phyloP scores from a whole-genome alignment of 164 flowering plant species.

The Tetracentron sinense region DNA sequence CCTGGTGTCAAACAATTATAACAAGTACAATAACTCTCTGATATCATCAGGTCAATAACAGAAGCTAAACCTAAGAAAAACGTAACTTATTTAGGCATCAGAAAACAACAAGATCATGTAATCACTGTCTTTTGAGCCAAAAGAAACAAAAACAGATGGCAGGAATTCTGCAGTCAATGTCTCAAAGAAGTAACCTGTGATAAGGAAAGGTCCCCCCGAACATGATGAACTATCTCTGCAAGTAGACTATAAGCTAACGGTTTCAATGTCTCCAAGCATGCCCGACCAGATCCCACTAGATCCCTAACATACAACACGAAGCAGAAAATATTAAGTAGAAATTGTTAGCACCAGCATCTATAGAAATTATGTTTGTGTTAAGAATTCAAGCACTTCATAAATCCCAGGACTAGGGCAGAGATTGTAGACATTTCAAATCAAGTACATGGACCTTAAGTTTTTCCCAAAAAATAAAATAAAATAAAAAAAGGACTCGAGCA shows the following conservation, averaged over 20 bases:
- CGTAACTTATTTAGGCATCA: too few species aligned
- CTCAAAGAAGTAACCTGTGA: constrained; percentile 58
- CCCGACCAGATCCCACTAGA: constrained; percentile 91
- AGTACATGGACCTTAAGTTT: too few species aligned
- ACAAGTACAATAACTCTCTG: too few species aligned
- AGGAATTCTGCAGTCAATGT: background rate
- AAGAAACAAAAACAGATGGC: background rate
- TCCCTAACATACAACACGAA: constrained; percentile 47
- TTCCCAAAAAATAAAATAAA: too few species aligned
- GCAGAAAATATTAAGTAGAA: background rate
- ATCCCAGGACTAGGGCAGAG: too few species aligned
- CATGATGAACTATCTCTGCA: constrained; percentile 98
- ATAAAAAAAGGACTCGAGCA: too few species aligned
- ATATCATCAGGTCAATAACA: too few species aligned
- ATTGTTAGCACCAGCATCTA: background rate
- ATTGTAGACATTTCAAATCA: too few species aligned
- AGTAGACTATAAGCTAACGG: constrained; percentile 96
- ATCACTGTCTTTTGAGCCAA: background rate
- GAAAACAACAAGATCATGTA: too few species aligned
- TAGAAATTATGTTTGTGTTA: background rate
- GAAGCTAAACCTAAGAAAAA: too few species aligned
- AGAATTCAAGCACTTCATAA: too few species aligned
- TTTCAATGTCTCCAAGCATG: constrained; percentile 90
- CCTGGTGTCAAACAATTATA: too few species aligned
- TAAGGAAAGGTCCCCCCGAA: constrained; percentile 78